A percentile compares a stretch with the other conserved stretches of the same genome.
phyloP scores from a whole-genome alignment of 2,329 filamentous ascomycete species.

The Calycina marina region DNA sequence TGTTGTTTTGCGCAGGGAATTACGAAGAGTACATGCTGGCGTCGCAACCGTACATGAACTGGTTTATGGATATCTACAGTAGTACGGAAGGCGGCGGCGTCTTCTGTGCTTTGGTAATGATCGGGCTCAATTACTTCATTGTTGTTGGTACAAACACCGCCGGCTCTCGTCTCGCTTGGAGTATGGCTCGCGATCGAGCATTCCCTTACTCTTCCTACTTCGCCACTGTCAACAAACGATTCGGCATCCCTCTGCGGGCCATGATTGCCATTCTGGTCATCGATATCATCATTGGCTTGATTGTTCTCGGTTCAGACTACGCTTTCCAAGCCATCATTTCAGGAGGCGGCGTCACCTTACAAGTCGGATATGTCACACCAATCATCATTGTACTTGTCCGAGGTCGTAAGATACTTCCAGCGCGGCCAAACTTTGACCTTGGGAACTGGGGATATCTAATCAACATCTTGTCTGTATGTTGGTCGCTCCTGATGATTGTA shows the following conservation, averaged over 20 bases:
- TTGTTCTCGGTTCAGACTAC: constrained; percentile 4
- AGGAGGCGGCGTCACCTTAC: constrained; percentile 3
- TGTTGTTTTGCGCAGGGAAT: constrained; percentile 2
- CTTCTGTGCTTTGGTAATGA: constrained; percentile 9
- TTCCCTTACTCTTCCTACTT: constrained; percentile 7
- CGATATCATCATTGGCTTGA: constrained; percentile 5
- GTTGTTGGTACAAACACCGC: constrained; percentile 7
- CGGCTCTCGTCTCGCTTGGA: constrained; percentile 8
- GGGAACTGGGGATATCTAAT: constrained; percentile 3
- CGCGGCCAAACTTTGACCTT: constrained; percentile 5
- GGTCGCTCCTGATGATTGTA: background rate
- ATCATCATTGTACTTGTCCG: constrained; percentile 3
- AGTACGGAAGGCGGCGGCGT: constrained; percentile 7
- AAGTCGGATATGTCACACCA: constrained; percentile 4
- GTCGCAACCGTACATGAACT: constrained; percentile 7
- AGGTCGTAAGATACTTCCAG: constrained; percentile 1
- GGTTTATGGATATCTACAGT: constrained; percentile 8
- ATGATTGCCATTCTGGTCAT: constrained; percentile 6
- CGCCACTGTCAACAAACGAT: background rate
- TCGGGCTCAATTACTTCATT: constrained; percentile 9
- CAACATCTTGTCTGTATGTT: constrained; percentile 2
- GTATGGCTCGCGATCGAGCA: constrained; percentile 7
- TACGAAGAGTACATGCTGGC: background rate
- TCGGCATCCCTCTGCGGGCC: background rate
- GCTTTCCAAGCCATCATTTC: constrained; percentile 6